These are phyloP conservation scores for Xylariales sp. DNA, from an alignment of 2,329 filamentous ascomycete species.

Conservation along the genomic window DNA sequence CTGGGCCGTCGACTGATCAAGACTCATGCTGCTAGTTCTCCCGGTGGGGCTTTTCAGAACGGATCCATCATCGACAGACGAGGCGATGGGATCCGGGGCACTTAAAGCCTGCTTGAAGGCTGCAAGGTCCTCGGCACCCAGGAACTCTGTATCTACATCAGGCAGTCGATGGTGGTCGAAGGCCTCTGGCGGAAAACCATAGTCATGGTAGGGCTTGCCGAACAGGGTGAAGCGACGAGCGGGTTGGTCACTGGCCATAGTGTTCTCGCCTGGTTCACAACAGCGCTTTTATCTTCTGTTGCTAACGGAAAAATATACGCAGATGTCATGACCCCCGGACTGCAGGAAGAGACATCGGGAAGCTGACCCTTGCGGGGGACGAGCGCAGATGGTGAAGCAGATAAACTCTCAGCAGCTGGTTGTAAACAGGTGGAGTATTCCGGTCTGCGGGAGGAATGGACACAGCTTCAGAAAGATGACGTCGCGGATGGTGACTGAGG, in stretches of 20 bases:
- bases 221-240: constrained; percentile 17
- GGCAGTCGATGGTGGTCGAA: constrained; percentile 70
- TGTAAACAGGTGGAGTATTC: too few species aligned
- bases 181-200: constrained; percentile 57
- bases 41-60: constrained; percentile 37
- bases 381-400: too few species aligned
- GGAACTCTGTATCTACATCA: constrained; percentile 76
- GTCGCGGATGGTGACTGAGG: too few species aligned
- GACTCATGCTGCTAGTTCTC: constrained; percentile 34
- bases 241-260: constrained; percentile 18
- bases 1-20: constrained; percentile 24
- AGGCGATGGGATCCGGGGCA: constrained; percentile 73
- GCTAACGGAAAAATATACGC: too few species aligned
- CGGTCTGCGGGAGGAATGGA: too few species aligned
- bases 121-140: constrained; percentile 65
- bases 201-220: constrained; percentile 27
- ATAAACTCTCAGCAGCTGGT: too few species aligned
- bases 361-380: too few species aligned
- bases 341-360: too few species aligned
- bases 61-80: constrained; percentile 47
- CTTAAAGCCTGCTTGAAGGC: constrained; percentile 78
- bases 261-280: too few species aligned
- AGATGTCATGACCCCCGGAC: too few species aligned
- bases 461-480: too few species aligned
- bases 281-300: too few species aligned